Conservation (phyloP, 352 stramenopile genomes). For the Phytophthora lateralis region DNA sequence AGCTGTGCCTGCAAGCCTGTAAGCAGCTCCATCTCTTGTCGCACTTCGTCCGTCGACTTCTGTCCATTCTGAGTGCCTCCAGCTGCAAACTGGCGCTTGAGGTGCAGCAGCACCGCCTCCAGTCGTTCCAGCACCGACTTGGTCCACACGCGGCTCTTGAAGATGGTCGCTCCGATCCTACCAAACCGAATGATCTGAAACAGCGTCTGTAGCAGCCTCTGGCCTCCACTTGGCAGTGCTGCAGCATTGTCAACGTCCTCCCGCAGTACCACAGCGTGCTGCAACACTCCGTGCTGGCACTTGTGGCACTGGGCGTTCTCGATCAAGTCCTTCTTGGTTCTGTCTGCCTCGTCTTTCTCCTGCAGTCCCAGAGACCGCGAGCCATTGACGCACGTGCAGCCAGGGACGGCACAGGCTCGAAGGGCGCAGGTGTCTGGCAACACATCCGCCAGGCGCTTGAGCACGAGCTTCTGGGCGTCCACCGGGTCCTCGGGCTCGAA, state of each 20-base stretch:
- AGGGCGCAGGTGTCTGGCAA: constrained; percentile 62
- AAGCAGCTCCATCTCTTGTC: constrained; percentile 62
- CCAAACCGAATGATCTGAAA: constrained; percentile 64
- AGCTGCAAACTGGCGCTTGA: constrained; percentile 57
- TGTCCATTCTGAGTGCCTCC: constrained; percentile 74
- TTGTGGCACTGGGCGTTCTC: constrained; percentile 51
- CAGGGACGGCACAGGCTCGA: constrained; percentile 59
- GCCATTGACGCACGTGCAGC: constrained; percentile 62
- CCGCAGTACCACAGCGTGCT: constrained; percentile 59
- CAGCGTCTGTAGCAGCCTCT: constrained; percentile 63
- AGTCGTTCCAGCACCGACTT: constrained; percentile 56
- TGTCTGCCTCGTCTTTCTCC: constrained; percentile 19
- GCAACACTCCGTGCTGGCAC: constrained; percentile 73
- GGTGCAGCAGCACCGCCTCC: constrained; percentile 45
- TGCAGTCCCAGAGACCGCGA: constrained; percentile 41
- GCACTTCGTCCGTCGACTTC: constrained; percentile 53
- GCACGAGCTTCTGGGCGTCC: constrained; percentile 51
- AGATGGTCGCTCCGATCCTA: constrained; percentile 57
- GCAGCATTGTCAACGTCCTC: constrained; percentile 37
- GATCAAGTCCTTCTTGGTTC: constrained; percentile 38
- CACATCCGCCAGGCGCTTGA: constrained; percentile 47
- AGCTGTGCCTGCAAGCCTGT: constrained; percentile 54
- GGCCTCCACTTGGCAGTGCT: constrained; percentile 49
- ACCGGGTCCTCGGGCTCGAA: constrained; percentile 26
- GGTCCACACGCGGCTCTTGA: constrained; percentile 70